These are phyloP conservation scores for Paraconiothyrium sp. DNA, from an alignment of 2,329 filamentous ascomycete species.

Conservation along the genomic window DNA sequence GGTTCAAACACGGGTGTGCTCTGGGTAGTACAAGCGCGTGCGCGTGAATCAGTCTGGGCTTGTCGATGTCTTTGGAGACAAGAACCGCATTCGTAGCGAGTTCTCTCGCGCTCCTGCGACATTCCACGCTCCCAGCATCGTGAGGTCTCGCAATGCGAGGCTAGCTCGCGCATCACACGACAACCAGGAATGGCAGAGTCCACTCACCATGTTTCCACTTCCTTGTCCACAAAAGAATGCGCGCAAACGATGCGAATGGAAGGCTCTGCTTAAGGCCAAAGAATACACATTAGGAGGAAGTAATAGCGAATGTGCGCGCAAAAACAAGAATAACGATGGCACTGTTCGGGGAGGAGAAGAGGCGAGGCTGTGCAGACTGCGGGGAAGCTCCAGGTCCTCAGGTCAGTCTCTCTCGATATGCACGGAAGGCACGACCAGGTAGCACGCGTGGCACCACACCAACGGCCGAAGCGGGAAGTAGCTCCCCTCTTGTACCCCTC, in stretches of 20 bases:
- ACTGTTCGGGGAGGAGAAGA: background rate
- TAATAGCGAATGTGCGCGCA: background rate
- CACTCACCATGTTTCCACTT: constrained; percentile 12
- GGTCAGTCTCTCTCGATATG: background rate
- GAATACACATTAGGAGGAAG: constrained; percentile 13
- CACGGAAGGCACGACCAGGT: background rate
- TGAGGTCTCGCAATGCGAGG: background rate
- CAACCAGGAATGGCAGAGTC: background rate
- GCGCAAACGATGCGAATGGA: background rate
- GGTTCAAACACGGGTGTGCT: background rate
- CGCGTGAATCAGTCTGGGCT: background rate
- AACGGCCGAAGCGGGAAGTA: background rate
- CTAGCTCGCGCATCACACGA: constrained; percentile 1
- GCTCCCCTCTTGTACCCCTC: constrained; percentile 3
- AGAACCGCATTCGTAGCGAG: background rate
- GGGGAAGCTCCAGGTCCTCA: constrained; percentile 3
- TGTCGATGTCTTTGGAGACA: background rate
- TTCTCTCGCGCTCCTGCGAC: background rate
- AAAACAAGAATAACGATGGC: constrained; percentile 3
- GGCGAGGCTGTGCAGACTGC: constrained; percentile 8
- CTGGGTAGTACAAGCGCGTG: background rate
- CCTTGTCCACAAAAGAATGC: background rate
- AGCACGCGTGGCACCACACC: background rate
- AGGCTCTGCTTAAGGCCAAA: background rate
- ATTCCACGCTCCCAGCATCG: background rate